Evolutionary conservation across 768 basidiomycete species (phyloP), one percentile per base, ranked within the genome.

Genomic region (Harrya chromipes): DNA sequence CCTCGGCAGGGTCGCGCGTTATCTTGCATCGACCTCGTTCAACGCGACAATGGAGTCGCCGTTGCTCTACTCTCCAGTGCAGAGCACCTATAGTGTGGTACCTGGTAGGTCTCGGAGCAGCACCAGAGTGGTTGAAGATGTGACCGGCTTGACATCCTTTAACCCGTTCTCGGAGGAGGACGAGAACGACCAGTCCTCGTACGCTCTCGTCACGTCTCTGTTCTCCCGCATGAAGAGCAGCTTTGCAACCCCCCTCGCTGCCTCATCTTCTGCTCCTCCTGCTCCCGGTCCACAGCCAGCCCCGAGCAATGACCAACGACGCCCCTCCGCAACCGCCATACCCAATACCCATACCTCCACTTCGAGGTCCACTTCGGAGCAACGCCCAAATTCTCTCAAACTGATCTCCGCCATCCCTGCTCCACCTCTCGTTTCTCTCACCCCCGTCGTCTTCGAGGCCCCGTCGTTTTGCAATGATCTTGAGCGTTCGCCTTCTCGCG

Each of bases 91-190:
- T 43, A 74, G 69, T 48, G 69, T 72, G 14, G 70, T 72, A 16
- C 76, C 79, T 11, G 80, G 78, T 1, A 73, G 83, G 61, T 85
- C 85, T 12, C 76, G 82, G 56, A 83, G 81, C 66, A 83, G 76
- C 65, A 77, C 78, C 27, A 83, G 77, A 59, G 66, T 72, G 9
- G 66, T 54, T 17, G 74, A 84, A 43, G 89, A 89, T 73, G 77
- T 84, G 38, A 77, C 79, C 39, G 81, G 83, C 61, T 71, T 94
- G 49, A 94, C 92, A 24, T 88, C 88, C 43, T 91, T 87, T 76
- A 93, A 93, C 65, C 90, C 90, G 6, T 94, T 92, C 72, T 83
- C 87, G n/a, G 89, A 91, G 63, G 92, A 94, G 65, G 90, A 93
- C 63, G 91, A 93, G 68, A 81, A 90, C 63, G 90, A 92, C 56